Evolutionary conservation across 2,329 filamentous ascomycete genomes (phyloP).

Genomic region (Hymenoscyphus fructigenus): DNA sequence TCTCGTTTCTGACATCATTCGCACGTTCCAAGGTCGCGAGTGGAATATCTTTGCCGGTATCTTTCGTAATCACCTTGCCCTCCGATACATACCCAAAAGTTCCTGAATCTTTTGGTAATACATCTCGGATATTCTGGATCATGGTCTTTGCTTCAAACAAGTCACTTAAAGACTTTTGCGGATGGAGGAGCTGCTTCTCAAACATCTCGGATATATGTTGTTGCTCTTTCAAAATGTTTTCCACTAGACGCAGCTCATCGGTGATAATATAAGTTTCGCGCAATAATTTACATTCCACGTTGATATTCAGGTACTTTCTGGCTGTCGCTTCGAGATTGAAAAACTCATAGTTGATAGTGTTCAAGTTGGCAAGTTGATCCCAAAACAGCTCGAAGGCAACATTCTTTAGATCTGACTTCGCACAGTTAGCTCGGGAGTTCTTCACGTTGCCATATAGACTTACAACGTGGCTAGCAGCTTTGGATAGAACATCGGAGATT

Average conservation of each 20-base stretch:
- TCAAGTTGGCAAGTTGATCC: conserved; percentile 34
- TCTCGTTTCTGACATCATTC: background rate
- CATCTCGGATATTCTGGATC: too few relatives aligned
- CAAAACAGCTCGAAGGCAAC: conserved; percentile 41
- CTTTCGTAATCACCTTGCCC: too few relatives aligned
- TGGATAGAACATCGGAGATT: conserved; percentile 42
- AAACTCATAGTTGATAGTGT: background rate
- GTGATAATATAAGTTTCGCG: conserved; percentile 46
- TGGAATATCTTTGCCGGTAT: background rate
- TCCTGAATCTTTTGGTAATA: too few relatives aligned
- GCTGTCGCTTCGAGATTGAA: conserved; percentile 5
- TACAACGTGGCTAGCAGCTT: conserved; percentile 43
- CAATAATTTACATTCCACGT: conserved; percentile 40
- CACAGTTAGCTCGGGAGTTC: too few relatives aligned
- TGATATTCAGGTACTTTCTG: conserved; percentile 6
- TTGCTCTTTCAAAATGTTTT: conserved; percentile 38
- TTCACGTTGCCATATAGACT: conserved; percentile 17
- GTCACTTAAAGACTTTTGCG: too few relatives aligned
- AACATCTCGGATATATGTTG: conserved; percentile 8
- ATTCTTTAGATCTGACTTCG: conserved; percentile 40
- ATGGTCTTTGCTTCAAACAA: too few relatives aligned
- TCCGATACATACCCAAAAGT: too few relatives aligned
- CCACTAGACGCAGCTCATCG: conserved; percentile 48
- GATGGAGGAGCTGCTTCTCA: background rate
- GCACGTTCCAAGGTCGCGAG: background rate